These are phyloP conservation scores for Diaporthe nobilis DNA, from an alignment of 2,329 filamentous ascomycete genomes.

Conservation along the genomic window DNA sequence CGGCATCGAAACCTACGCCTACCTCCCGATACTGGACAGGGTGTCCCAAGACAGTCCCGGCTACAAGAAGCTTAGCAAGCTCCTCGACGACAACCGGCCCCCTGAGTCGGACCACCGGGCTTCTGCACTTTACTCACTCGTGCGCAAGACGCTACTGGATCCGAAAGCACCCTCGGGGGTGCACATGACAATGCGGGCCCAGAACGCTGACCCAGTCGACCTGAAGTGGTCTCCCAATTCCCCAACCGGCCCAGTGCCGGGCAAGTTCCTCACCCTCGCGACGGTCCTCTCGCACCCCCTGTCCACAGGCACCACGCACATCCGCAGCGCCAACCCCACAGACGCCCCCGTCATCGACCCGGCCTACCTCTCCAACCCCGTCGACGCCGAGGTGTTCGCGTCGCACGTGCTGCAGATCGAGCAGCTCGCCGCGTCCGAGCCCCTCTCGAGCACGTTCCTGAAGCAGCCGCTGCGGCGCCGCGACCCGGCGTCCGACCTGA, in stretches of 20 bases:
- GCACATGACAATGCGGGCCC: no score
- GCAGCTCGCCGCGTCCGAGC: no score
- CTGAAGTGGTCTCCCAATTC: constrained; percentile 40
- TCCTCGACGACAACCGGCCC: no score
- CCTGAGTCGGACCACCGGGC: no score
- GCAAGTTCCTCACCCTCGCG: constrained; percentile 65
- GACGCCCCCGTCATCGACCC: constrained; percentile 52
- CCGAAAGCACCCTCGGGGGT: no score
- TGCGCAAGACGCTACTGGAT: no score
- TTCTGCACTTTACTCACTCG: no score
- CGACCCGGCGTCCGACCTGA: constrained; percentile 7
- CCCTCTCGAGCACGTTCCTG: background rate
- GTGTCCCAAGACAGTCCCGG: no score
- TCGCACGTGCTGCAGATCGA: constrained; percentile 54
- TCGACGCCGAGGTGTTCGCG: constrained; percentile 60
- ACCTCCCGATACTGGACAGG: no score
- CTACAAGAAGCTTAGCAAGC: no score
- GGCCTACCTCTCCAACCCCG: constrained; percentile 64
- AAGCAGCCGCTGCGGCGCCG: constrained; percentile 17
- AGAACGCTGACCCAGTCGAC: background rate
- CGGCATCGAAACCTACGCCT: no score
- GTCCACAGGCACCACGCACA: constrained; percentile 69
- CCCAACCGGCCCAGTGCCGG: constrained; percentile 47
- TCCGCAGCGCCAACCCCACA: constrained; percentile 56
- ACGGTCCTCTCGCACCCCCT: constrained; percentile 71